These are phyloP conservation scores for Geotrichum carabidarum DNA, from an alignment of 1,139 yeast genomes.

Conservation along the genomic window DNA sequence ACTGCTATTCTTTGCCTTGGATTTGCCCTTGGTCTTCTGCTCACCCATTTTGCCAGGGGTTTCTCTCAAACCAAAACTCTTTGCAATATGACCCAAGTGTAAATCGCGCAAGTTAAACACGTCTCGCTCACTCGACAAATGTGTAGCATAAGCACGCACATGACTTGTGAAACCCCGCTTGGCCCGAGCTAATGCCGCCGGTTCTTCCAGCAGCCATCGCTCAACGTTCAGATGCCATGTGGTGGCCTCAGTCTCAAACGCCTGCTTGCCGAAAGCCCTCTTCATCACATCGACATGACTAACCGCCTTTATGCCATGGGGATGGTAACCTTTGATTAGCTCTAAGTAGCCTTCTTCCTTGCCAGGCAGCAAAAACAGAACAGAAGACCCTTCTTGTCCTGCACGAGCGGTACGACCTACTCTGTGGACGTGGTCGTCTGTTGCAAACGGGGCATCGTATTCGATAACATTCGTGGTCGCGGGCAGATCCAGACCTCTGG, in stretches of 20 bases:
- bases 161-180: slow-evolving; percentile 81
- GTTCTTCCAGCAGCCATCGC: slow-evolving; percentile 75
- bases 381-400: slow-evolving; percentile 65
- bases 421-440: slow-evolving; percentile 90
- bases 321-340: slow-evolving; percentile 54
- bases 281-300: slow-evolving; percentile 52
- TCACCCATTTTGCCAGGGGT: slow-evolving; percentile 66
- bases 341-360: slow-evolving; percentile 79
- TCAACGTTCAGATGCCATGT: slow-evolving; percentile 92
- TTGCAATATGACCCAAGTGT: slow-evolving; percentile 94
- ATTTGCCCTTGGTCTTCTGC: slow-evolving; percentile 28
- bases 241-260: slow-evolving; percentile 94
- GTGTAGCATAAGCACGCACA: slow-evolving; percentile 95
- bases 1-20: slow-evolving; percentile 29
- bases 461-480: slow-evolving; percentile 74
- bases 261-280: slow-evolving; percentile 51
- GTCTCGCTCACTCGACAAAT: slow-evolving; percentile 69
- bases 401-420: slow-evolving; percentile 98
- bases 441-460: slow-evolving; percentile 86
- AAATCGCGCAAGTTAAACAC: slow-evolving; percentile 73
- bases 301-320: slow-evolving; percentile 49
- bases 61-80: slow-evolving; percentile 89
- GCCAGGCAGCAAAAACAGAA: slow-evolving; percentile 78
- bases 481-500: slow-evolving; percentile 84
- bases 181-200: slow-evolving; percentile 63